Base-by-base conservation (phyloP, 768 basidiomycete genomes). In the Inosperma sp. region DNA sequence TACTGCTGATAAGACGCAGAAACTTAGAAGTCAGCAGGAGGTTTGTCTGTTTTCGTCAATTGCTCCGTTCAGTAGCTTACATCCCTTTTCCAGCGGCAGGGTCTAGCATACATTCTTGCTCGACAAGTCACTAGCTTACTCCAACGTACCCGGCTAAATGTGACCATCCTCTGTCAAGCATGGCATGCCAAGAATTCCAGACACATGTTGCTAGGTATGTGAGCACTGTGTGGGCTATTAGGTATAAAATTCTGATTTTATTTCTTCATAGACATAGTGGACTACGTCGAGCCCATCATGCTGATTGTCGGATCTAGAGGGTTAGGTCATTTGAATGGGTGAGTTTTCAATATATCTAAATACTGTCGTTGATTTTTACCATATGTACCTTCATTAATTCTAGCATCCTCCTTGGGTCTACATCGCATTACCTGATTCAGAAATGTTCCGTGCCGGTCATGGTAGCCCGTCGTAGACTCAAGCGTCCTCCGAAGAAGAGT, bases 361-460 rank as follows among this genome's bases (percentile, higher is more conserved):
- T 49, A 13, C 3, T 35, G 29, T n/a, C 36, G 29, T 40, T 51
- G 19, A 44, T 56, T 36, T 47, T 30, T 34, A 14, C 34, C 27
- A 37, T 16, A 37, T 53, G 26, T 46, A 9, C 42, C 14, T 39
- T n/a, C n/a, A n/a, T n/a, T 26, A 5, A 31, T 46, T n/a, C n/a
- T 59, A 93, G 93, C 22, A 94, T 95, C 57, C 76, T 97, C 3
- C 82, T 97, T 30, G 94, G 93, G 12, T 94, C 92, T 3, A 97
- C 93, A 1, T 95, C 92, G 1, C 91, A 97, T 67, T 97, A 97
- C 64, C 81, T 93, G 40, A 88, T 91, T 37, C 86, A 92, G 77
- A 93, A 92, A 69, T 94, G 91, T 54, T 91, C 91, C 13, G 93
- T 95, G 0, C 93, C 94, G 0, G 93, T 96, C 48, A 95, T 97